Conservation (phyloP, 352 stramenopile genomes). For the Phytophthora podocarpi region DNA sequence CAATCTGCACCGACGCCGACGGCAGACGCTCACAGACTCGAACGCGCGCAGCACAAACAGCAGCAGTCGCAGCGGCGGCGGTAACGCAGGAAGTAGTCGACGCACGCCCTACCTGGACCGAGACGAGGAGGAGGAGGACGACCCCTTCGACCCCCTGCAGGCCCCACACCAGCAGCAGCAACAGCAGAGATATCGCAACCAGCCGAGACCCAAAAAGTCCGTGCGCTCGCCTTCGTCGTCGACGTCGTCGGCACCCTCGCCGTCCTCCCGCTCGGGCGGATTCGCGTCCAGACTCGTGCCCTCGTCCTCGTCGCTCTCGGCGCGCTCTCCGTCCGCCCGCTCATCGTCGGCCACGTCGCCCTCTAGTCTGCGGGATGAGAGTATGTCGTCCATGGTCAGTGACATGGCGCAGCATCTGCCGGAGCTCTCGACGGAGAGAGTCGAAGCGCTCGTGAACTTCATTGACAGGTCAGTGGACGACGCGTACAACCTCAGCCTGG, state of each 20-base stretch:
- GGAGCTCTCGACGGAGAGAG: conserved; percentile 43
- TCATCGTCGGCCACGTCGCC: conserved; percentile 34
- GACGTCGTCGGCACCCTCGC: conserved; percentile 19
- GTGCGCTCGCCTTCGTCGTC: conserved; percentile 14
- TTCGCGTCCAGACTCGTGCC: conserved; percentile 20
- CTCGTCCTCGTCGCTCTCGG: conserved; percentile 10
- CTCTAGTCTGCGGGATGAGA: conserved; percentile 36
- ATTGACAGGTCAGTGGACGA: conserved; percentile 81
- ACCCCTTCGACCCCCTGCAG: conserved; percentile 30
- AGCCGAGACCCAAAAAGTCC: conserved; percentile 15
- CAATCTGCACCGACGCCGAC: conserved; percentile 35
- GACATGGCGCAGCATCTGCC: conserved; percentile 29
- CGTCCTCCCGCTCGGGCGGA: conserved; percentile 7
- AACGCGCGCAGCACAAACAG: conserved; percentile 1
- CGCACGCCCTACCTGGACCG: conserved; percentile 31
- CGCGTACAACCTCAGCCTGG: conserved; percentile 81
- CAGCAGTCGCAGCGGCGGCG: conserved; percentile 6
- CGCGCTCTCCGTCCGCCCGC: conserved; percentile 18
- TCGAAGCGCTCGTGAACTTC: conserved; percentile 67
- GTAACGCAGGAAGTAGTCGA: no score
- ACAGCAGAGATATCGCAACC: conserved; percentile 16
- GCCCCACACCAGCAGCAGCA: conserved; percentile 13
- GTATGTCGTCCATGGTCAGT: conserved; percentile 30
- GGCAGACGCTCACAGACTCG: conserved; percentile 29
- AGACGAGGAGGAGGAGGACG: conserved; percentile 34